phyloP scores from a whole-genome alignment of 441 rosid genomes.

The Populus tomentosa region DNA sequence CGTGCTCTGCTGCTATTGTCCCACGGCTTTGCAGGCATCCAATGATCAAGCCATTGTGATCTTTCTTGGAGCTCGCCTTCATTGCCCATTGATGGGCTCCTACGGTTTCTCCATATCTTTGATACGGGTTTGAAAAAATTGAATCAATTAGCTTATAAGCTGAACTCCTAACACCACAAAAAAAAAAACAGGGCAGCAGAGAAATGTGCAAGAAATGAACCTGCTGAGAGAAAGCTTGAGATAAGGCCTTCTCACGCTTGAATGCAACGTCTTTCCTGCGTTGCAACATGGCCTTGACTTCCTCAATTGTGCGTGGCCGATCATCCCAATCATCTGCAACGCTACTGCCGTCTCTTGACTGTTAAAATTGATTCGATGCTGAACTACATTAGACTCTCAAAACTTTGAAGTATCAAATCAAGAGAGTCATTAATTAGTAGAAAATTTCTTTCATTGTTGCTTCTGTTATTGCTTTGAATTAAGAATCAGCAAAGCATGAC shows the following conservation, averaged over 20 bases:
- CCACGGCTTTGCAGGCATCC: constrained; percentile 77
- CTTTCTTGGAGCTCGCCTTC: constrained; percentile 51
- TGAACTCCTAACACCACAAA: background rate
- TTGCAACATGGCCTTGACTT: constrained; percentile 76
- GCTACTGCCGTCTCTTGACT: constrained; percentile 86
- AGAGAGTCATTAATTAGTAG: background rate
- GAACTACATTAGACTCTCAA: background rate
- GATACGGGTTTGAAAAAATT: constrained; percentile 6
- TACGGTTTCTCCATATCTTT: constrained; percentile 49
- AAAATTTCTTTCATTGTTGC: background rate
- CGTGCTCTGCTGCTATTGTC: constrained; percentile 51
- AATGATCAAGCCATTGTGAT: constrained; percentile 69
- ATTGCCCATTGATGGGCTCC: constrained; percentile 55
- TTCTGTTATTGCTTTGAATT: background rate
- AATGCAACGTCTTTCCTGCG: constrained; percentile 56
- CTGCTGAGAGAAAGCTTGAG: constrained; percentile 77
- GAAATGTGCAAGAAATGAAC: constrained; percentile 24
- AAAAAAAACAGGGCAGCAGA: background rate
- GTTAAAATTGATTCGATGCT: constrained; percentile 9
- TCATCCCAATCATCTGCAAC: constrained; percentile 84
- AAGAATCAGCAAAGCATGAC: background rate
- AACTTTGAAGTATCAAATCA: background rate
- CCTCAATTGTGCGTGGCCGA: constrained; percentile 65
- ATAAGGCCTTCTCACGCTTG: constrained; percentile 62
- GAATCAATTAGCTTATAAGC: background rate